These are phyloP conservation scores for Decorospora gaudefroyi DNA, from an alignment of 2,329 filamentous ascomycete genomes.

Conservation along the genomic window DNA sequence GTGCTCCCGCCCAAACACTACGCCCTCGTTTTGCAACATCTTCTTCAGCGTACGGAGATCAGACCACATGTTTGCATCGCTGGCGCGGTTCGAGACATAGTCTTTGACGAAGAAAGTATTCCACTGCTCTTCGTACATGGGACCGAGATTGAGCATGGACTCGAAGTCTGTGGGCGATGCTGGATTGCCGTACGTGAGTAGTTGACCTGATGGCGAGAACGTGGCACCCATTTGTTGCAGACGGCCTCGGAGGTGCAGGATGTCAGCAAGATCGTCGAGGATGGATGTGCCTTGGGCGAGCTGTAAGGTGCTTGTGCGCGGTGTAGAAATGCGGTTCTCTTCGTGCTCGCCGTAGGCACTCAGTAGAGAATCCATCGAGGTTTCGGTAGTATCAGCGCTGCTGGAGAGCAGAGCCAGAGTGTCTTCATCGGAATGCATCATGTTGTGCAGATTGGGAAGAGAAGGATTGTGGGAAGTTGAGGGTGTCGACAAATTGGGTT, in stretches of 20 bases:
- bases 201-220: constrained; percentile 10
- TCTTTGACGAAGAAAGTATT: constrained; percentile 3
- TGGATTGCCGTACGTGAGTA: constrained; percentile 16
- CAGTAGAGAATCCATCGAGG: not conserved
- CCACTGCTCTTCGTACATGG: constrained; percentile 17
- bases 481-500: not conserved
- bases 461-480: not conserved
- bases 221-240: constrained; percentile 14
- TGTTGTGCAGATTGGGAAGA: not conserved
- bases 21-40: constrained; percentile 10
- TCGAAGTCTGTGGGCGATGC: constrained; percentile 5
- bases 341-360: not conserved
- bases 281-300: not conserved
- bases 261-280: not conserved
- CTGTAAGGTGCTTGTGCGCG: not conserved
- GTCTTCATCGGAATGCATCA: not conserved
- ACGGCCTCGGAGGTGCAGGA: constrained; percentile 4
- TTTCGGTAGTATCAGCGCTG: not conserved
- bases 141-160: constrained; percentile 14
- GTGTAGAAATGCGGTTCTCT: too few relatives aligned
- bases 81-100: not conserved
- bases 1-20: constrained; percentile 8
- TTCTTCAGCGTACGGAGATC: not conserved
- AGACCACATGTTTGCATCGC: not conserved
- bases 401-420: not conserved